Evolutionary conservation across 2,329 filamentous ascomycete genomes (phyloP).

Genomic region (Aspergillus caelatus): DNA sequence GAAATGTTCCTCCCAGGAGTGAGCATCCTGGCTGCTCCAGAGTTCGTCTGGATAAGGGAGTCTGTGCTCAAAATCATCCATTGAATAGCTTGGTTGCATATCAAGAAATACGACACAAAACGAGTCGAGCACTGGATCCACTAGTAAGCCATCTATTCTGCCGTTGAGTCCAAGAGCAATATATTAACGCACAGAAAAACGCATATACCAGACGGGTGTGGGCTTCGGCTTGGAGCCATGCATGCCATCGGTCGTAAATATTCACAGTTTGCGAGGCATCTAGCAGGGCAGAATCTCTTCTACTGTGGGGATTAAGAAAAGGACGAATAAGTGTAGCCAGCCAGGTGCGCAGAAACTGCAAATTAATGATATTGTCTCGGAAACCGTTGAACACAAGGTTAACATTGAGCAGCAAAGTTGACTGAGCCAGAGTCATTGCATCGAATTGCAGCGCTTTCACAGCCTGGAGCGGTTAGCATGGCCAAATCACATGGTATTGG

Average conservation of each 20-base stretch:
- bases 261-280: background rate
- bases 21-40: background rate
- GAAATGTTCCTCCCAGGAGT: background rate
- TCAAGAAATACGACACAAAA: background rate
- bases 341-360: background rate
- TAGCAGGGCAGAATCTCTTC: background rate
- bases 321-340: background rate
- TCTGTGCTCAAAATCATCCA: background rate
- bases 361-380: background rate
- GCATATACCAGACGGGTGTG: background rate
- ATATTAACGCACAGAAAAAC: background rate
- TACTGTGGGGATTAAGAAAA: background rate
- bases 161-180: background rate
- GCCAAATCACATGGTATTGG: background rate
- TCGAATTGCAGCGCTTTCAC: background rate
- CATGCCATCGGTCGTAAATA: background rate
- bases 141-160: background rate
- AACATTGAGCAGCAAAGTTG: background rate
- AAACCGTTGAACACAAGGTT: background rate
- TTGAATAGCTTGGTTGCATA: background rate
- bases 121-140: background rate
- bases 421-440: background rate
- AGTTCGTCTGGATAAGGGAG: background rate
- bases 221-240: background rate
- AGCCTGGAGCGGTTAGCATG: background rate